Base-by-base conservation (phyloP, 2,329 filamentous ascomycete genomes). In the Aspergillus tanneri region DNA sequence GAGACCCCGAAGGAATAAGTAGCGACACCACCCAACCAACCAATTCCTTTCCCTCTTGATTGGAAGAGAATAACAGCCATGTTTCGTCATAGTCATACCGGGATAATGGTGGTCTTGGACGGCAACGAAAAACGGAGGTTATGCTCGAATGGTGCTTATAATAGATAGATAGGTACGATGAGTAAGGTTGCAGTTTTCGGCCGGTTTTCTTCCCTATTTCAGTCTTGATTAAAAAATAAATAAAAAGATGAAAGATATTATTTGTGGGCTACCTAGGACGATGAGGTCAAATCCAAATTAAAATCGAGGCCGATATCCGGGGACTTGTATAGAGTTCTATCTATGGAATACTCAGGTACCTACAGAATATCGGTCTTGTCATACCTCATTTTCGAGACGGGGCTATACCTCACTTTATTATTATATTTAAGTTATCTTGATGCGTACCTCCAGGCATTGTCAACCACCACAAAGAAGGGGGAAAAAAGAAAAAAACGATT, bases 21-120 rank as follows among this genome's bases (percentile, higher is more conserved):
- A 21, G 32, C 16, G 22, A 18, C 41, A 45, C 21, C 5, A 27
- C 28, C 7, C 27, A 18, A 28, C 42, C 27, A 49, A 49, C 47
- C 35, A 34, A n/a, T 4, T 7, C 19, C 7, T 19, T 3, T 27
- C 21, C 14, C 10, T 6, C 42, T 14, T 43, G 46, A 48, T 48
- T 48, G 46, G 46, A 30, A 22, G 30, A n/a, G n/a, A 18, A 46
- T 22, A 25, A 32, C 39, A 23, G 32, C 36, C 32, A 37, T 25
- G n/a, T 43, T 42, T 45, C 43, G 41, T 47, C 43, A 50, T 46
- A 34, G 41, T 47, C 43, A 50, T 46, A 34, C 30, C 32, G 35
- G 19, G 25, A 52, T 25, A 38, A 25, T 43, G 43, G 40, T 14
- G 39, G 45, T 24, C 46, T 48, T 49, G 40, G 41, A 39, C 8